phyloP scores from a whole-genome alignment of 306 rosid genomes.

The Erythrophleum fordii region DNA sequence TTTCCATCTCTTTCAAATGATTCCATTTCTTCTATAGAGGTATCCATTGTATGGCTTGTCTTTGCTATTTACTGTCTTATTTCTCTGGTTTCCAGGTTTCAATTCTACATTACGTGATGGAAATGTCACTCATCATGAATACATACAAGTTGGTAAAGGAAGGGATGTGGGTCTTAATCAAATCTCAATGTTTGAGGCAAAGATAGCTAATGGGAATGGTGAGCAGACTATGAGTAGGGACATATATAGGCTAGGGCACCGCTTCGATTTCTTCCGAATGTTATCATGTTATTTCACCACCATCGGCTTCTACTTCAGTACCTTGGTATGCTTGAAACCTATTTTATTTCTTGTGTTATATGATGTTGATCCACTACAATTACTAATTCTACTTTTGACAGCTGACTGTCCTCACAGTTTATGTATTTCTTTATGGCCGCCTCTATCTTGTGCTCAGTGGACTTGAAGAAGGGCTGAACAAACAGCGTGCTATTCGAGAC shows the following conservation, averaged over 20 bases:
- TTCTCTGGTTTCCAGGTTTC: slow-evolving; percentile 63
- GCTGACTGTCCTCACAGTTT: slow-evolving; percentile 90
- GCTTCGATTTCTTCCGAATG: slow-evolving; percentile 96
- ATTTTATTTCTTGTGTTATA: slow-evolving; percentile 1
- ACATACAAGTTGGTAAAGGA: slow-evolving; percentile 98
- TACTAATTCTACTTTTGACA: slow-evolving; percentile 54
- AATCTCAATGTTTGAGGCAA: slow-evolving; percentile 97
- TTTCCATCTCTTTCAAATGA: slow-evolving; percentile 23
- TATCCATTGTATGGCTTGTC: slow-evolving; percentile 13
- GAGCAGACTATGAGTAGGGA: slow-evolving; percentile 97
- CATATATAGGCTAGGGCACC: slow-evolving; percentile 93
- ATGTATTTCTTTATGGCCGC: slow-evolving; percentile 88
- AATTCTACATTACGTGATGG: slow-evolving; percentile 95
- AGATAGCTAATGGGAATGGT: slow-evolving; percentile 93
- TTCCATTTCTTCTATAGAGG: slow-evolving; percentile 4
- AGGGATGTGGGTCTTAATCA: slow-evolving; percentile 97
- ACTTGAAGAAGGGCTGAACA: slow-evolving; percentile 69
- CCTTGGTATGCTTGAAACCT: slow-evolving; percentile 66
- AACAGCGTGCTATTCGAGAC: slow-evolving; percentile 58
- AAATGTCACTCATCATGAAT: slow-evolving; percentile 93
- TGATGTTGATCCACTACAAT: slow-evolving; percentile 8
- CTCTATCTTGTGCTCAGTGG: slow-evolving; percentile 95
- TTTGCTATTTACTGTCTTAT: neutral
- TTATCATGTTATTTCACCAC: slow-evolving; percentile 87
- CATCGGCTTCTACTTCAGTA: slow-evolving; percentile 92